Conservation (phyloP, 2,329 filamentous ascomycete species). For the Penicillium sp. region DNA sequence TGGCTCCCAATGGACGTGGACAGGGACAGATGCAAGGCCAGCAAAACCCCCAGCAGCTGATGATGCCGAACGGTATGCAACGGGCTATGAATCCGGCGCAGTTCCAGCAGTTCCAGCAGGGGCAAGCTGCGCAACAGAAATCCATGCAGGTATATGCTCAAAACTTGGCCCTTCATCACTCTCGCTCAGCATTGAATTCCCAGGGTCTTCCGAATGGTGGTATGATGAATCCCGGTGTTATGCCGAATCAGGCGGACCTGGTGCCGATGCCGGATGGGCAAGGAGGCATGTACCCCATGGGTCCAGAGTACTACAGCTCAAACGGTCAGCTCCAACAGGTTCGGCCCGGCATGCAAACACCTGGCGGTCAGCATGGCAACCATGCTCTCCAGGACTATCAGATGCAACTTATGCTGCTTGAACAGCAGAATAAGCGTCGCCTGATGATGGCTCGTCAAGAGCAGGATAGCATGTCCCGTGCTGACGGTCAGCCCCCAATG, state of each 20-base stretch:
- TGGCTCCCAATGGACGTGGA: conserved; percentile 73
- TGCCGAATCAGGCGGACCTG: conserved; percentile 80
- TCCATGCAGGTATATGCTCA: conserved; percentile 85
- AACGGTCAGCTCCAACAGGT: conserved; percentile 57
- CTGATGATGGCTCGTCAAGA: conserved; percentile 68
- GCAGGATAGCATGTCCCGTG: conserved; percentile 61
- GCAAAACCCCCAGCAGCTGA: conserved; percentile 57
- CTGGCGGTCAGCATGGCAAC: conserved; percentile 51
- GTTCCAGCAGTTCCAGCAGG: conserved; percentile 66
- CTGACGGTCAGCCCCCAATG: conserved; percentile 52
- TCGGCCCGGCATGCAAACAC: conserved; percentile 42
- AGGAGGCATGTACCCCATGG: conserved; percentile 44
- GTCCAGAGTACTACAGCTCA: conserved; percentile 59
- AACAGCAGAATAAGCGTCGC: conserved; percentile 69
- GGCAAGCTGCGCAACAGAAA: conserved; percentile 70
- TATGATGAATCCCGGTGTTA: conserved; percentile 63
- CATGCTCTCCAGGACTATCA: conserved; percentile 70
- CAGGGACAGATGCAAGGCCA: conserved; percentile 72
- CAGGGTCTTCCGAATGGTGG: conserved; percentile 78
- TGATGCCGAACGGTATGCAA: conserved; percentile 69
- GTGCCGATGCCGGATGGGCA: conserved; percentile 70
- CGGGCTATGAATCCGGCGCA: conserved; percentile 72
- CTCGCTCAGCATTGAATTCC: conserved; percentile 74
- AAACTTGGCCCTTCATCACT: conserved; percentile 77
- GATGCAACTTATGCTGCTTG: conserved; percentile 69